Base-by-base conservation (phyloP, 768 basidiomycete genomes). In the Royoungia palumana region DNA sequence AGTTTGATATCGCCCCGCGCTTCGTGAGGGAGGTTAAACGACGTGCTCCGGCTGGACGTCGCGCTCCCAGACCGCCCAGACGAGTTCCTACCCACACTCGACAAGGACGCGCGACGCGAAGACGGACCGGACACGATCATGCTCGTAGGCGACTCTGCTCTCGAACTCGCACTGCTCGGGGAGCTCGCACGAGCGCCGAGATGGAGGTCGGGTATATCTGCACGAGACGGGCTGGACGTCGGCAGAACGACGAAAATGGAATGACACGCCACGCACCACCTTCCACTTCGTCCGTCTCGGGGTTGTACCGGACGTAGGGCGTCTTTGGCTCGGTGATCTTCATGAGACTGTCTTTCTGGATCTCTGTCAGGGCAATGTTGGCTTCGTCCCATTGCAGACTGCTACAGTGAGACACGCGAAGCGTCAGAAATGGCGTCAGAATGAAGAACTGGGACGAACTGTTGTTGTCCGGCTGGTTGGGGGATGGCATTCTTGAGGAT, bases 321-420 rank as follows among this genome's bases (percentile, higher is more conserved):
- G 94, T 97, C 79, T 97, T 97, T 45, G 94, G 94, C 62, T 97
- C 94, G 3, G 90, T 93, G 62, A 97, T 97, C 81, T 96, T 97
- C 94, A 96, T 97, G 63, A 93, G 73, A 55, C 90, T 94, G 62
- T 95, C 93, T 69, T 95, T 95, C 76, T 88, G 83, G 56, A 92
- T 84, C 70, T 97, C 94, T 1, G 94, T 96, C 61, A 89, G 68
- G 21, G 90, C 89, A 30, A 97, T 76, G 64, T 96, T 97, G 65
- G 83, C 89, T 62, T 97, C 94, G 63, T 97, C 94, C 94, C 94
- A 97, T 63, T 90, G 89, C 61, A 96, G 63, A 59, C 85, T 94
- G 56, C 78, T 76, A 46, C 8, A 51, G 0, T 32, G 32, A 38
- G 24, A 35, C 30, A 32, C 32, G 32, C 27, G 8, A 21, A 2